Percentiles rank a stretch among this genome's conserved stretches.
Conservation (phyloP, 192 early-diverging fungal species). For the Coemansia pectinata region DNA sequence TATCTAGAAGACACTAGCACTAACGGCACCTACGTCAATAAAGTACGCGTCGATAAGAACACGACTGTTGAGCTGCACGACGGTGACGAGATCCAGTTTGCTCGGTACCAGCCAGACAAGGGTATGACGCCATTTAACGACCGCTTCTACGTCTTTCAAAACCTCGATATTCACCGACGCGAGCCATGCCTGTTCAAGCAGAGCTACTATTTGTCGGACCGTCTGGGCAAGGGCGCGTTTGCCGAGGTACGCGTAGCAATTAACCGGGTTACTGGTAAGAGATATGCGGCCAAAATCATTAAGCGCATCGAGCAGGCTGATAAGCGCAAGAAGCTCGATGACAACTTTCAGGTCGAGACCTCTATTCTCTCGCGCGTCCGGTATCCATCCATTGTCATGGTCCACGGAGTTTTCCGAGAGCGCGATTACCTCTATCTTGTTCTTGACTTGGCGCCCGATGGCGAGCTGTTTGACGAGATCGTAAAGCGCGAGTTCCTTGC, state of each 20-base stretch:
- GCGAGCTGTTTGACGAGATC: conserved; percentile 94
- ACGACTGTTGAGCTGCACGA: conserved; percentile 57
- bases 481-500: conserved; percentile 70
- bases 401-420: conserved; percentile 54
- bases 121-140: conserved; percentile 51
- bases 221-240: conserved; percentile 59
- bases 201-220: conserved; percentile 41
- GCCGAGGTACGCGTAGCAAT: conserved; percentile 68
- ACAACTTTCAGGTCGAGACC: conserved; percentile 51
- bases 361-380: conserved; percentile 53
- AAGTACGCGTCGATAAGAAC: conserved; percentile 54
- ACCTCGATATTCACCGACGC: conserved; percentile 39
- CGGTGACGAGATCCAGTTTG: conserved; percentile 67
- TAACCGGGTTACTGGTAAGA: conserved; percentile 63
- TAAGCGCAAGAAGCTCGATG: conserved; percentile 47
- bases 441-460: conserved; percentile 69
- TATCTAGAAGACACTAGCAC: conserved; percentile 61
- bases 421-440: conserved; percentile 53
- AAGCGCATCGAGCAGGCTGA: conserved; percentile 33
- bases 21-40: conserved; percentile 74
- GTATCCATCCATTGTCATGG: conserved; percentile 50
- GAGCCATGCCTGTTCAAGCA: conserved; percentile 51
- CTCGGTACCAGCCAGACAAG: conserved; percentile 48
- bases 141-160: conserved; percentile 50
- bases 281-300: conserved; percentile 78